Base-by-base conservation (phyloP, 2,329 filamentous ascomycete genomes). In the Colletotrichum sansevieriae region DNA sequence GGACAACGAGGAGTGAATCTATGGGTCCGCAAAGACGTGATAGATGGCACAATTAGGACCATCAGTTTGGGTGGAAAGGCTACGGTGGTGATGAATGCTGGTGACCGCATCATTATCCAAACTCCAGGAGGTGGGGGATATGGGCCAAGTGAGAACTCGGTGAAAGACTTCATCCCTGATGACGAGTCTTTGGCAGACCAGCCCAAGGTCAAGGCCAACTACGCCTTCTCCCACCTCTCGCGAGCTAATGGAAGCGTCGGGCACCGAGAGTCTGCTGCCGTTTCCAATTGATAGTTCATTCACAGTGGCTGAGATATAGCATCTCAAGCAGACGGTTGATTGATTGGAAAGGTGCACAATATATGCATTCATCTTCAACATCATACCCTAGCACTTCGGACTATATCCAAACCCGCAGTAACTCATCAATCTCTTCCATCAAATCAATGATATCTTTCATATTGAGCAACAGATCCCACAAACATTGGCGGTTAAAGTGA, bases 51-150 rank as follows among this genome's bases (percentile, higher is more conserved):
- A 6, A 20, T 39, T 5, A 58, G 37, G 15, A 39, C n/a, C 9
- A 43, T 58, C 13, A 58, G 35, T 18, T 15, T 43, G n/a, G 55
- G 55, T n/a, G 20, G 29, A 15, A 58, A 39, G 33, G 55, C 29
- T 25, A 35, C 29, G 18, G 37, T 58, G 3, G 39, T 39, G 20
- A 58, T 58, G 55, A 46, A 43, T 10, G 15, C 37, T 11, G 55
- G 55, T 9, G 55, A 44, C 11, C 35, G 55, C 11, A 39, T 43
- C 1, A 39, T 58, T 13, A 29, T 58, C 15, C 39, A 58, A 3
- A 58, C 55, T 4, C 55, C 55, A n/a, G 55, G 55, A 5, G 55
- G 55, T 3, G 55, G 55, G 11, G 55, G 55, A 11, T 58, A 39
- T 7, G 55, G 55, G 4, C 35, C 15, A 11, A 35, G n/a, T 8